phyloP scores from a whole-genome alignment of 2,329 filamentous ascomycete genomes.

The Tolypocladium guangdongense region DNA sequence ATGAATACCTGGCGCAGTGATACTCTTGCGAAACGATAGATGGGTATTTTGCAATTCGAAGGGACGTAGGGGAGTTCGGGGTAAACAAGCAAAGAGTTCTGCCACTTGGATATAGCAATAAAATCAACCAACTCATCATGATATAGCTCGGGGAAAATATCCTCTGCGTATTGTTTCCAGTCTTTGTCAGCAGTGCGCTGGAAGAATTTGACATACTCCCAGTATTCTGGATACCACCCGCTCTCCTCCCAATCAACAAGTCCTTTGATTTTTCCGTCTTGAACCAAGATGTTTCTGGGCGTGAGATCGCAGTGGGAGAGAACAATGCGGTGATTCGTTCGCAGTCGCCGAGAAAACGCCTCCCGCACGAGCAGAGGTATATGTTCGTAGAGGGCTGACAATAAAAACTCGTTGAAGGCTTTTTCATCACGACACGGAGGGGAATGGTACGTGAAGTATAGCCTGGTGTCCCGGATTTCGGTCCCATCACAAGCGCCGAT shows the following conservation, averaged over 20 bases:
- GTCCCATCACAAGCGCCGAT: slow-evolving; percentile 15
- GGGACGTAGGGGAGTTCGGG: neutral
- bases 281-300: slow-evolving; percentile 31
- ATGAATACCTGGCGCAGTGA: slow-evolving; percentile 5
- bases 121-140: slow-evolving; percentile 15
- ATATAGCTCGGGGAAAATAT: slow-evolving; percentile 15
- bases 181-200: slow-evolving; percentile 8
- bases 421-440: slow-evolving; percentile 11
- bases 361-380: slow-evolving; percentile 9
- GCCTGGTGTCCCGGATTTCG: slow-evolving; percentile 14
- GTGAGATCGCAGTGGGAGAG: slow-evolving; percentile 42
- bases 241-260: slow-evolving; percentile 37
- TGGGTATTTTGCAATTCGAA: neutral
- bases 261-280: slow-evolving; percentile 25
- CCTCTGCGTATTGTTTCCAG: slow-evolving; percentile 12
- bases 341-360: slow-evolving; percentile 12
- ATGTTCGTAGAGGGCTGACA: slow-evolving; percentile 5
- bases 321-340: slow-evolving; percentile 19
- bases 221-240: slow-evolving; percentile 35
- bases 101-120: slow-evolving; percentile 12
- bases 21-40: slow-evolving; percentile 4
- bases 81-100: slow-evolving; percentile 6
- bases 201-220: slow-evolving; percentile 24
- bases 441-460: slow-evolving; percentile 9
- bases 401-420: slow-evolving; percentile 14